A percentile compares a stretch with the other conserved stretches of the same genome.
Evolutionary conservation across 805 yeast species (phyloP).

Genomic region (Hagleromyces aurorensis): DNA sequence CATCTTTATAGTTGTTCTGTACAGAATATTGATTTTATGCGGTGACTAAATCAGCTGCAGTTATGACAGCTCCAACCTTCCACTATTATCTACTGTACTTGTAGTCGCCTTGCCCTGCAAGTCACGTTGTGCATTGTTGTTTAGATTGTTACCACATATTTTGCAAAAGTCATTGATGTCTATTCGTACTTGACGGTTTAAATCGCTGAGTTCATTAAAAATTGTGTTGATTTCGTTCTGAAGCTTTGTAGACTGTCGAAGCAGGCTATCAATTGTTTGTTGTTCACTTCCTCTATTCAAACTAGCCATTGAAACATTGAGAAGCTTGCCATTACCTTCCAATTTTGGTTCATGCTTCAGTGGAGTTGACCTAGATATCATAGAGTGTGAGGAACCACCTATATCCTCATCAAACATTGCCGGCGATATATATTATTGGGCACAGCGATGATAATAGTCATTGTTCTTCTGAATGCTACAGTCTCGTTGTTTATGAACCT

Average conservation of each 20-base stretch:
- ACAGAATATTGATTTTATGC: neutral
- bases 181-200: constrained; percentile 19
- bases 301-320: neutral
- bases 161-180: constrained; percentile 29
- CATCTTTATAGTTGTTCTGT: neutral
- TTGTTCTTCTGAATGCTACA: too few species aligned
- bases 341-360: too few species aligned
- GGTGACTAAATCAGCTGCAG: neutral
- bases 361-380: too few species aligned
- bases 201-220: constrained; percentile 14
- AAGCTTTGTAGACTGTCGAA: constrained; percentile 11
- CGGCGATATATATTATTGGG: too few species aligned
- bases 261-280: too few species aligned
- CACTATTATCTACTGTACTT: neutral
- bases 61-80: neutral
- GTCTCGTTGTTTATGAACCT: too few species aligned
- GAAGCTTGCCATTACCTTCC: neutral
- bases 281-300: too few species aligned
- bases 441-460: too few species aligned
- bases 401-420: too few species aligned
- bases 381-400: too few species aligned
- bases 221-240: constrained; percentile 22
- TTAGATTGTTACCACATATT: constrained; percentile 11
- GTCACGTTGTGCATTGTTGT: constrained; percentile 1
- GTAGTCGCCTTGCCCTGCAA: neutral